Base-by-base conservation (phyloP, 2,329 filamentous ascomycete species). In the Penicillium brevicompactum region DNA sequence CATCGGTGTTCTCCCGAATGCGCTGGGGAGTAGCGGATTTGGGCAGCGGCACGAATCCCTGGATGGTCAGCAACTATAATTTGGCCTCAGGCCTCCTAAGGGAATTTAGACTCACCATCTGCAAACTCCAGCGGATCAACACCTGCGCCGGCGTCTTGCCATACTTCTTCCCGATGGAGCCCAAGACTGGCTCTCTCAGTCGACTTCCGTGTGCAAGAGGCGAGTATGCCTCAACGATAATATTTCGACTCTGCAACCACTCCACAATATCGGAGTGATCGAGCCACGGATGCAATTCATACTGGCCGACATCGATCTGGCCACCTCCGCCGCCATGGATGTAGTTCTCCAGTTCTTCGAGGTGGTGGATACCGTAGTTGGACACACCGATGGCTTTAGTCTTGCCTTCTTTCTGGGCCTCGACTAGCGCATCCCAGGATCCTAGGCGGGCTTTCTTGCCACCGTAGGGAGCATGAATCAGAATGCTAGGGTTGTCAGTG, bases 251-350 rank as follows among this genome's bases (percentile, higher is more conserved):
- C 53, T 84, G 79, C 67, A 90, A 90, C 63, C 84, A 86, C 11
- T 82, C 79, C 0, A 85, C 82, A 59, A 94, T 91, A 37, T 81
- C 79, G 0, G 78, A 80, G 49, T 87, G 84, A 1, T 88, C 91
- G 70, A 92, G 91, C 82, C 93, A 94, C 0, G 89, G 90, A 58
- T 93, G 89, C 1, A 92, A 82, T 70, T 93, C 88, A 64, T 92
- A 87, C 75, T 94, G 90, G 66, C 93, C 93, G 48, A 93, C 84
- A 1, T 85, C 83, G 0, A 90, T 90, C 9, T 77, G 71, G 44
- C 89, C 81, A 0, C 80, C 79, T 0, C 88, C 86, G 10, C 83
- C 83, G 0, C 81, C 82, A 2, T 80, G 79, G 66, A 91, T 81
- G 27, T 72, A 70, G 41, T 59, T 62, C 32, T 73, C 69, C 46